These are phyloP conservation scores for Alnus rubra DNA, from an alignment of 306 rosid genomes.

Conservation along the genomic window DNA sequence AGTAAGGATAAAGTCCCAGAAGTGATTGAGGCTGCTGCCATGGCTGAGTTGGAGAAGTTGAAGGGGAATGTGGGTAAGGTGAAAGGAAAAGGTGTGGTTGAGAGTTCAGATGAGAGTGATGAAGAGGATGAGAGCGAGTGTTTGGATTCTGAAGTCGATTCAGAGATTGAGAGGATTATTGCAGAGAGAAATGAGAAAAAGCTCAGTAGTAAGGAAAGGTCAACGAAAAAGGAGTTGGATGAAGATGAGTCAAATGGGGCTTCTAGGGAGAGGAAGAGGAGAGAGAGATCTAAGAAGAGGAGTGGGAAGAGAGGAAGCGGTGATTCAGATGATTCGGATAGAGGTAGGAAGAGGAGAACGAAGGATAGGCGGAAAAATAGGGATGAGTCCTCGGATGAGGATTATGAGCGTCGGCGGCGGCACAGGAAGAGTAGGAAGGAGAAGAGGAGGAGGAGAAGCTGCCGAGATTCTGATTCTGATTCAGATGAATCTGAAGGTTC, in stretches of 20 bases:
- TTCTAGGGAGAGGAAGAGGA: constrained; percentile 59
- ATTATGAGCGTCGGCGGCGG: neutral
- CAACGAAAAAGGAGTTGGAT: constrained; percentile 43
- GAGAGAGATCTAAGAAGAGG: constrained; percentile 83
- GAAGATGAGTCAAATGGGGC: constrained; percentile 49
- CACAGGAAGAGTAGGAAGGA: constrained; percentile 41
- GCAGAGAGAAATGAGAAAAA: constrained; percentile 64
- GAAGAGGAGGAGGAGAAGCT: constrained; percentile 35
- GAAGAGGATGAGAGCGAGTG: constrained; percentile 71
- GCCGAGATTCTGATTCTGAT: constrained; percentile 52
- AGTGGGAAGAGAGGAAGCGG: constrained; percentile 53
- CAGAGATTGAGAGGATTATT: constrained; percentile 82
- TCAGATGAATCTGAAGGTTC: constrained; percentile 70
- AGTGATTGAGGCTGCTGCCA: constrained; percentile 48
- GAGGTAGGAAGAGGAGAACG: constrained; percentile 52
- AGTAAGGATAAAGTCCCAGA: constrained; percentile 63
- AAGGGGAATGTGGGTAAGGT: constrained; percentile 53
- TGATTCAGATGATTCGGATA: constrained; percentile 61
- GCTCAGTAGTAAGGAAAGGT: constrained; percentile 40
- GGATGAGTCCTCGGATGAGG: neutral
- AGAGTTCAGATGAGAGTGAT: constrained; percentile 33
- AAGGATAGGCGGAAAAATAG: constrained; percentile 31
- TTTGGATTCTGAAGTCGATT: constrained; percentile 69
- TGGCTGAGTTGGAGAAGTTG: constrained; percentile 63
- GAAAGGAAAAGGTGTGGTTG: constrained; percentile 38